Evolutionary conservation across 2,329 filamentous ascomycete species (phyloP).

Genomic region (Pleomassaria siparia): DNA sequence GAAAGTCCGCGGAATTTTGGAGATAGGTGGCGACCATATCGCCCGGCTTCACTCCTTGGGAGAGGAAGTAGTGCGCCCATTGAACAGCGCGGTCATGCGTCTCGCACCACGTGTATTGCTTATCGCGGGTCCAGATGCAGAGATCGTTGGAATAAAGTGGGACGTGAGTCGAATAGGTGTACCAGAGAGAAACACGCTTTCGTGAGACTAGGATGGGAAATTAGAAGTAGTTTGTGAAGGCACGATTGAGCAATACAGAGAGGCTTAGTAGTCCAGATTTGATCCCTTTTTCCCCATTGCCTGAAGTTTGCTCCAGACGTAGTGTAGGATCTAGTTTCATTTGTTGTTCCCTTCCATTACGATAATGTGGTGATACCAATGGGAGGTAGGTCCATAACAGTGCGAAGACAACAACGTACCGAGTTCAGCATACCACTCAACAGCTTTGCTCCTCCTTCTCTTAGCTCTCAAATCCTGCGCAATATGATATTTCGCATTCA

Average conservation of each 20-base stretch:
- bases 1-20: conserved; percentile 66
- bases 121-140: conserved; percentile 67
- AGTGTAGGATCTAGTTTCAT: too few relatives aligned
- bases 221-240: background rate
- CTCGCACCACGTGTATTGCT: conserved; percentile 43
- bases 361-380: conserved; percentile 3
- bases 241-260: background rate
- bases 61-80: conserved; percentile 34
- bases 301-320: background rate
- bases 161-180: conserved; percentile 27
- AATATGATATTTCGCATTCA: conserved; percentile 70
- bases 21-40: conserved; percentile 68
- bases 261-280: background rate
- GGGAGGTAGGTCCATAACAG: background rate
- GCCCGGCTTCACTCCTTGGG: conserved; percentile 59
- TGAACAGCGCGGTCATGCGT: conserved; percentile 30
- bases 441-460: conserved; percentile 43
- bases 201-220: conserved; percentile 42
- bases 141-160: conserved; percentile 46
- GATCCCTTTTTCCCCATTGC: too few relatives aligned
- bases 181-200: conserved; percentile 34
- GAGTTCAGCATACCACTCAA: conserved; percentile 26
- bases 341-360: background rate
- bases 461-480: conserved; percentile 59
- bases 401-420: conserved; percentile 19